Evolutionary conservation across 1,284 basidiomycete species (phyloP), one percentile per base, ranked within the genome.

Genomic region (Puccinia polysora): DNA sequence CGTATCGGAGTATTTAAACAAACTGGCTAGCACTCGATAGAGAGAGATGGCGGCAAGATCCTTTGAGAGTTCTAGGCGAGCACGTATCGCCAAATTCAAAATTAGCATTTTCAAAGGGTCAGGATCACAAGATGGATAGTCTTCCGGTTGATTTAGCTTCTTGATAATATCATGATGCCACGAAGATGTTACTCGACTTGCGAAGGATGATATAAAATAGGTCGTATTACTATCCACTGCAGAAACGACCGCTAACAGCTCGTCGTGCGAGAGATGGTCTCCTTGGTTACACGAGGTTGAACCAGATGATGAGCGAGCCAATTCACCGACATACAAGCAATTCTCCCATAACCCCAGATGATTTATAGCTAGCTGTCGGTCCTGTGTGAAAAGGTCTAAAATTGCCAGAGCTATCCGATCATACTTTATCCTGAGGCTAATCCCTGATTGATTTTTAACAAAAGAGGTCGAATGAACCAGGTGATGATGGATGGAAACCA

Each of bases 371-470:
- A 85, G 76, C 4, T 83, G 81, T 18, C 89, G 85, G 76, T 92
- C 86, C 2, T 85, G 82, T 0, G 82, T 78, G 38, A 91, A 82
- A 36, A 87, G 78, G 1, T 84, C 81, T 2, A 91, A 80, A 12
- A 89, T 80, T 0, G 87, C 87, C 50, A 82, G 80, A 12, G 86
- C 83, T 0, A 84, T 80, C 8, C 93, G 86, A 0, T 87, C 86
- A 76, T 90, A 91, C 2, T 83, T 76, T 0, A 84, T 83, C 45
- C 85, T 84, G 0, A 86, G 45, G 45, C 50, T 63, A 40, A 73
- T 52, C 15, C 20, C 58, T 47, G 15, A 40, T 18, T 23, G 65
- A n/a, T 47, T 64, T 15, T 76, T 1, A 73, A 55, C 76, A 73
- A 73, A 79, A 78, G 23, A 75, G 73, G 14, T 80, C 78, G 23